phyloP scores from a whole-genome alignment of 108 stramenopile genomes.

The Cyclotella kingstonii region DNA sequence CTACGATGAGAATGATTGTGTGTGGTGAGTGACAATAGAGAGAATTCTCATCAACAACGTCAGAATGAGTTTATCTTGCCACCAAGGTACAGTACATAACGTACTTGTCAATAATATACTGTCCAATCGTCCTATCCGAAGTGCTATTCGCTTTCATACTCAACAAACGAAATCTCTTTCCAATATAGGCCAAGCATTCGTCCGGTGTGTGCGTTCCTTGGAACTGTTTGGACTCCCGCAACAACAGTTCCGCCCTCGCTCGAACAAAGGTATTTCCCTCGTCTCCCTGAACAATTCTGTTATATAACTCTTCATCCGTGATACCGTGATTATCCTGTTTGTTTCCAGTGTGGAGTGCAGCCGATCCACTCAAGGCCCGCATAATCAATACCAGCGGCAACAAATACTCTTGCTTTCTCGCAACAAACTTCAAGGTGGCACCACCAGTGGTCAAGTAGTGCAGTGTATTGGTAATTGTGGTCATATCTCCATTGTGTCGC shows the following conservation, averaged over 20 bases:
- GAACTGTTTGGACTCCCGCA: constrained; percentile 88
- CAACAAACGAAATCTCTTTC: constrained; percentile 85
- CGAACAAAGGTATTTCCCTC: constrained; percentile 89
- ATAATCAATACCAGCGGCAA: constrained; percentile 89
- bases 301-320: constrained; percentile 90
- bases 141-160: constrained; percentile 66
- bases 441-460: constrained; percentile 95
- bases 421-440: constrained; percentile 88
- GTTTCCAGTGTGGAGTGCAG: constrained; percentile 16
- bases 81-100: constrained; percentile 8
- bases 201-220: constrained; percentile 78
- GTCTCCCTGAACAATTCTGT: constrained; percentile 82
- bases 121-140: constrained; percentile 86
- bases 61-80: neutral
- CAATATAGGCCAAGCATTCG: constrained; percentile 90
- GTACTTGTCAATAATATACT: constrained; percentile 82
- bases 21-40: neutral
- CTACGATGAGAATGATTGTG: constrained; percentile 13
- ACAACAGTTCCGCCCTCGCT: constrained; percentile 87
- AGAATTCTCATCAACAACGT: neutral
- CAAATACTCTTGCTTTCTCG: constrained; percentile 93
- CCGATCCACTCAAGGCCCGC: constrained; percentile 74
- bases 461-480: constrained; percentile 90
- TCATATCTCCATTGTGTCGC: constrained; percentile 82
- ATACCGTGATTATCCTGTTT: constrained; percentile 45